Conservation (phyloP, 148 eudicot species). For the Salicornia ramosissima region DNA sequence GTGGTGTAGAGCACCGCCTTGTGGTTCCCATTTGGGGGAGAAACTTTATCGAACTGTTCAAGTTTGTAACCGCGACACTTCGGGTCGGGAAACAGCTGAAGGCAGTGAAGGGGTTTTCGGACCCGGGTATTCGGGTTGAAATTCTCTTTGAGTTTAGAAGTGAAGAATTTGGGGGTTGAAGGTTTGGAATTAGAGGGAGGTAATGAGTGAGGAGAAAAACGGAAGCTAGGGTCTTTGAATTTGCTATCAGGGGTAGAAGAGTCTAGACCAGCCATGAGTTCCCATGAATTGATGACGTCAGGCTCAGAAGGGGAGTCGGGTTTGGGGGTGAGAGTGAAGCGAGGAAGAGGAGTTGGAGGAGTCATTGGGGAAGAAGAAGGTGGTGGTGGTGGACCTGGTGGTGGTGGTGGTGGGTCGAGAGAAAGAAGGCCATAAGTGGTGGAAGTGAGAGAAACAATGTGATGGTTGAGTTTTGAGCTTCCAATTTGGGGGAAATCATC, state of each 20-base stretch:
- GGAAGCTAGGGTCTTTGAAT: constrained; percentile 34
- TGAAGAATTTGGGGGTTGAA: constrained; percentile 22
- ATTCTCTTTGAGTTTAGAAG: constrained; percentile 7
- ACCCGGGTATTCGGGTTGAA: constrained; percentile 5
- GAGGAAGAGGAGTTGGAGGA: constrained; percentile 22
- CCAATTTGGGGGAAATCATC: constrained; percentile 60
- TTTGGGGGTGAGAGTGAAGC: constrained; percentile 27
- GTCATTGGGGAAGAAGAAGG: constrained; percentile 24
- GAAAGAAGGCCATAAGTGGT: constrained; percentile 21
- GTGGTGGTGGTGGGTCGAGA: constrained; percentile 17
- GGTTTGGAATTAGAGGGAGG: constrained; percentile 16
- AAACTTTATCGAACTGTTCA: constrained; percentile 40
- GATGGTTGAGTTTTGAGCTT: constrained; percentile 36
- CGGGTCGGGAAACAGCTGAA: too few relatives aligned
- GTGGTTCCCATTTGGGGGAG: constrained; percentile 67
- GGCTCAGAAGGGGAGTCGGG: constrained; percentile 30
- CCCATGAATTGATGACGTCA: constrained; percentile 86
- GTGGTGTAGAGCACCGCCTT: constrained; percentile 68
- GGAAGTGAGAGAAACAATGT: constrained; percentile 20
- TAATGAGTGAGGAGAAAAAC: constrained; percentile 34
- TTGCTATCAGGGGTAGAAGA: neutral
- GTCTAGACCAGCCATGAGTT: constrained; percentile 93
- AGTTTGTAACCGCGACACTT: constrained; percentile 6
- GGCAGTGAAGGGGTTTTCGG: constrained; percentile 5
- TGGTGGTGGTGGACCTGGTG: too few relatives aligned